phyloP scores from a whole-genome alignment of 805 yeast genomes.

The Saccharomycopsis javanensis region DNA sequence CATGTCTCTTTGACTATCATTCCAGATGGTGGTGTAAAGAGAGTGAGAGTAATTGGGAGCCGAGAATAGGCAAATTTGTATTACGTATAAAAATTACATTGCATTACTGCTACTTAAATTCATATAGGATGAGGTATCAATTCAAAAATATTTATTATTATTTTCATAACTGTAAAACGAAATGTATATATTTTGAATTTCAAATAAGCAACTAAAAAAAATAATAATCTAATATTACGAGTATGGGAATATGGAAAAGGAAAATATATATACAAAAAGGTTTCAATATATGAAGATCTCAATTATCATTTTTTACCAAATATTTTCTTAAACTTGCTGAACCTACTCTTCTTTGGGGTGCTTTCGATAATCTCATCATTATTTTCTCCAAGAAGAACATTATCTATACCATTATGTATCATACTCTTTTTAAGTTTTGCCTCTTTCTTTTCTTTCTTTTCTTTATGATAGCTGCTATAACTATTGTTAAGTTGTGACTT shows the following conservation, averaged over 20 bases:
- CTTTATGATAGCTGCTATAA: neutral
- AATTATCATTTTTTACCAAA: conserved; percentile 5
- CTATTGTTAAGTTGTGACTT: neutral
- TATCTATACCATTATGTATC: neutral
- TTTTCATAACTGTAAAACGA: neutral
- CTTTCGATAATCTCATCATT: neutral
- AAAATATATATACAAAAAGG: neutral
- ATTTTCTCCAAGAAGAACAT: neutral
- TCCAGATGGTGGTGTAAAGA: conserved; percentile 96
- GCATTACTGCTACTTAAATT: too few species aligned
- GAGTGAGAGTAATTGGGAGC: conserved; percentile 74
- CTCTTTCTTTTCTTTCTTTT: neutral
- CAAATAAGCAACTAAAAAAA: neutral
- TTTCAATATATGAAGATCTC: neutral
- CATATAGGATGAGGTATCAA: too few species aligned
- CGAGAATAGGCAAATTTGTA: conserved; percentile 9
- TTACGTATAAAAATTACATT: too few species aligned
- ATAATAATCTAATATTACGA: neutral
- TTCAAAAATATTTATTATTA: too few species aligned
- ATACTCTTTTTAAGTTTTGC: neutral
- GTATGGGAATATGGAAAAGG: neutral
- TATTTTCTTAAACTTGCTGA: conserved; percentile 4
- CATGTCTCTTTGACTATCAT: conserved; percentile 76
- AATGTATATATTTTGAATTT: neutral
- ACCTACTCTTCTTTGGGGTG: conserved; percentile 1